Evolutionary conservation across 805 yeast species (phyloP).

Genomic region (Yarrowia sp.): DNA sequence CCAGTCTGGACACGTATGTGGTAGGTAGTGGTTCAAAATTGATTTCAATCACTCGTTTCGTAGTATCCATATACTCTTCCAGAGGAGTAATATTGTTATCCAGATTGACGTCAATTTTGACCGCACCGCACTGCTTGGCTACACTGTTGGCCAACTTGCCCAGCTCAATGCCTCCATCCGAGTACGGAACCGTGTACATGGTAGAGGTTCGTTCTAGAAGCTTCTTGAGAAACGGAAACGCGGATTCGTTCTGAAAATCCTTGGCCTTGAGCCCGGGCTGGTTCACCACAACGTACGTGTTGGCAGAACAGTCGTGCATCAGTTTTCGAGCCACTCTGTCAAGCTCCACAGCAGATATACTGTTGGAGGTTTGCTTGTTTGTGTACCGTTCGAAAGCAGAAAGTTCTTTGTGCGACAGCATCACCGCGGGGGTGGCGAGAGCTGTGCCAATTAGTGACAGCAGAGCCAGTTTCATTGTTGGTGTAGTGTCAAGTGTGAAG

Average conservation of each 20-base stretch:
- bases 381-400: neutral
- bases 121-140: slow-evolving; percentile 49
- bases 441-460: neutral
- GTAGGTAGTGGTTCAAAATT: slow-evolving; percentile 9
- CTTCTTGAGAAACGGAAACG: slow-evolving; percentile 27
- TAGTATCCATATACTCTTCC: slow-evolving; percentile 23
- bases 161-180: slow-evolving; percentile 40
- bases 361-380: neutral
- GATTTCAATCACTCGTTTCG: slow-evolving; percentile 11
- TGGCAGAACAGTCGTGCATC: slow-evolving; percentile 46
- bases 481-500: neutral
- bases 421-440: slow-evolving; percentile 14
- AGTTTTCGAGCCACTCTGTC: slow-evolving; percentile 31
- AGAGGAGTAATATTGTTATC: slow-evolving; percentile 39
- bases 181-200: slow-evolving; percentile 32
- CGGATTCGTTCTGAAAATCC: slow-evolving; percentile 43
- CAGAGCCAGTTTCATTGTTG: neutral
- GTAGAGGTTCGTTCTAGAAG: slow-evolving; percentile 30
- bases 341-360: slow-evolving; percentile 11
- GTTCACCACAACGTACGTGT: slow-evolving; percentile 51
- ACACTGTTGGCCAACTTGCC: slow-evolving; percentile 44
- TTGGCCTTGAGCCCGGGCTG: slow-evolving; percentile 51
- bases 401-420: slow-evolving; percentile 6
- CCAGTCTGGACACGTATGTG: neutral
- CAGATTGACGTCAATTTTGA: slow-evolving; percentile 41